These are phyloP conservation scores for Neurospora sp. DNA, from an alignment of 2,329 filamentous ascomycete species.

Conservation along the genomic window DNA sequence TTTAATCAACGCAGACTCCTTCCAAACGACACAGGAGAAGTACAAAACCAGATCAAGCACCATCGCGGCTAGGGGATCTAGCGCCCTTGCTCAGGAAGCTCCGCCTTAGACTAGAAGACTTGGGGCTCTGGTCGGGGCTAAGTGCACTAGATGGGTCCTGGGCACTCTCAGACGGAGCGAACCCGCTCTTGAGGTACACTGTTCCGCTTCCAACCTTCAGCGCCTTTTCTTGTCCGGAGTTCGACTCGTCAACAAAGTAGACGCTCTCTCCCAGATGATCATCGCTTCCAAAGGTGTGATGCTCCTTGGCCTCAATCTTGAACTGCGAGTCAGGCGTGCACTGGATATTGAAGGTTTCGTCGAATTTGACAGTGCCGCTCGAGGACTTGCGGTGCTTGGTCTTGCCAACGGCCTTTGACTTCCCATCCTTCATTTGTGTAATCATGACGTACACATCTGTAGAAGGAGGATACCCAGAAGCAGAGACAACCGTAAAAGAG, in stretches of 20 bases:
- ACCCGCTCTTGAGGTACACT: slow-evolving; percentile 66
- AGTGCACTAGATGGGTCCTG: slow-evolving; percentile 13
- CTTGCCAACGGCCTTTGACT: slow-evolving; percentile 76
- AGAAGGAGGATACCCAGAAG: slow-evolving; percentile 64
- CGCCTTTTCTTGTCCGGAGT: slow-evolving; percentile 58
- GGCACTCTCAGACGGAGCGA: slow-evolving; percentile 42
- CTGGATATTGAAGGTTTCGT: slow-evolving; percentile 68
- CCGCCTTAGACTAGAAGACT: slow-evolving; percentile 38
- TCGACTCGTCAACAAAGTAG: slow-evolving; percentile 86
- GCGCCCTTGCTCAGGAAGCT: slow-evolving; percentile 44
- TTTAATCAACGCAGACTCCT: background rate
- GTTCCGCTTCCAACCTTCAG: slow-evolving; percentile 64
- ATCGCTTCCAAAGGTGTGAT: slow-evolving; percentile 75
- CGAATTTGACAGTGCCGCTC: slow-evolving; percentile 56
- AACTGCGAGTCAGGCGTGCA: slow-evolving; percentile 80
- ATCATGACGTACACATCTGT: slow-evolving; percentile 73
- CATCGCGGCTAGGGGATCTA: slow-evolving; percentile 33
- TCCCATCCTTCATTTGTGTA: slow-evolving; percentile 51
- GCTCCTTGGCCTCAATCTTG: slow-evolving; percentile 75
- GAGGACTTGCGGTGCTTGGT: slow-evolving; percentile 79
- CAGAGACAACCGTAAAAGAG: slow-evolving; percentile 69
- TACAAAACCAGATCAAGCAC: slow-evolving; percentile 3
- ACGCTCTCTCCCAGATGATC: slow-evolving; percentile 73
- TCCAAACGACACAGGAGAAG: background rate
- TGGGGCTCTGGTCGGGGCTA: slow-evolving; percentile 23